Conservation (phyloP, 2,329 filamentous ascomycete species). For the Cytospora paraplurivora region DNA sequence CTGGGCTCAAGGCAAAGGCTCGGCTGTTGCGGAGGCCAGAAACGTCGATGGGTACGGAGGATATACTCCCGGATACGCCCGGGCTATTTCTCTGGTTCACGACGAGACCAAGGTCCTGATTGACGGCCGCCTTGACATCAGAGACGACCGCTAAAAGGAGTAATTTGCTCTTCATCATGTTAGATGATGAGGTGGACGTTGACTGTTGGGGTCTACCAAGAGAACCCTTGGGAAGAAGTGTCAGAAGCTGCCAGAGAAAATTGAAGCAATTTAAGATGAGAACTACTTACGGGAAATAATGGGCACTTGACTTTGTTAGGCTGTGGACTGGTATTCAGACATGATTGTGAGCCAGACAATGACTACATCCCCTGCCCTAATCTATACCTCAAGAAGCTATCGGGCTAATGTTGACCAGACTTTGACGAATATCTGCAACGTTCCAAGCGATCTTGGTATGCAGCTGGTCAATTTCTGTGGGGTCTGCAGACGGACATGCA, state of each 20-base stretch:
- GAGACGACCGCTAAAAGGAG: background rate
- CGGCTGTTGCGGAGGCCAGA: constrained; percentile 28
- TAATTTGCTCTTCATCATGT: constrained; percentile 2
- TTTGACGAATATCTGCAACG: background rate
- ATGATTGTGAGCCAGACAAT: background rate
- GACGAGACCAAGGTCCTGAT: constrained; percentile 12
- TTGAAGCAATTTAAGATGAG: background rate
- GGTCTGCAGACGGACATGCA: background rate
- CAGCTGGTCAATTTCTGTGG: background rate
- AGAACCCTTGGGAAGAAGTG: no score
- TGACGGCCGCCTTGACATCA: background rate
- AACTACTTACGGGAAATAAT: background rate
- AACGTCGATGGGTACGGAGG: constrained; percentile 26
- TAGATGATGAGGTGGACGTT: background rate
- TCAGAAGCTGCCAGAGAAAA: background rate
- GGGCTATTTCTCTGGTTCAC: constrained; percentile 27
- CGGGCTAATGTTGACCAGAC: background rate
- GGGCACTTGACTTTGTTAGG: background rate
- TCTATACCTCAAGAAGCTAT: background rate
- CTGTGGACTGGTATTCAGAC: background rate
- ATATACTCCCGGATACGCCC: constrained; percentile 15
- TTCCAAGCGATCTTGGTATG: background rate
- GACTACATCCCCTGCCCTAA: background rate
- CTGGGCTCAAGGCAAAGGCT: constrained; percentile 26
- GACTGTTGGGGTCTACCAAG: background rate